These are phyloP conservation scores for Musa acuminata DNA, from an alignment of 176 grass and related monocot genomes.

Conservation along the genomic window DNA sequence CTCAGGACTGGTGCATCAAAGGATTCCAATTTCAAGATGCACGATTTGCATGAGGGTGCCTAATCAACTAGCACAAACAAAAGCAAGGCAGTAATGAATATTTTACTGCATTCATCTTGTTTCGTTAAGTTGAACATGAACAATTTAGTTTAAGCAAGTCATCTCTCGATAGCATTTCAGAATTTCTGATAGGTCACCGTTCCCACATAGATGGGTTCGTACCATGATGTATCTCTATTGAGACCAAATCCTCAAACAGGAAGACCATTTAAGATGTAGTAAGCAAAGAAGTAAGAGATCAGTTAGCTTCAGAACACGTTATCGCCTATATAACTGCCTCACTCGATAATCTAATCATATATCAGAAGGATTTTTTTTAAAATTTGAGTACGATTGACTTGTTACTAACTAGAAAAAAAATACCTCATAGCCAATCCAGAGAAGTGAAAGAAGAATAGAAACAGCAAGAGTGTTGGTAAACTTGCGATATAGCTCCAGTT, in stretches of 20 bases:
- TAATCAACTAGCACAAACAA: not conserved
- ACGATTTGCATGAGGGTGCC: too few relatives aligned
- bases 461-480: slow-evolving; percentile 87
- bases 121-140: not conserved
- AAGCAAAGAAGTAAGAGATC: not conserved
- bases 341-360: not conserved
- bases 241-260: not conserved
- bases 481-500: slow-evolving; percentile 94
- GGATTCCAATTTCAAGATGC: too few relatives aligned
- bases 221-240: not conserved
- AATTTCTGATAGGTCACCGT: not conserved
- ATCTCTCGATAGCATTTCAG: not conserved
- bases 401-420: not conserved
- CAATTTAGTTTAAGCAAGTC: too few relatives aligned
- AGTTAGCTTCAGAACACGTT: not conserved
- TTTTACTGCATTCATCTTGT: not conserved
- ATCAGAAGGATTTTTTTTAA: not conserved
- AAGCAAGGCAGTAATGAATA: not conserved
- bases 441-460: slow-evolving; percentile 84
- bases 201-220: not conserved
- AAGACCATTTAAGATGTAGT: not conserved
- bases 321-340: not conserved
- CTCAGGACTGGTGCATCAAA: too few relatives aligned
- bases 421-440: slow-evolving; percentile 99
- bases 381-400: slow-evolving; percentile 12